Conservation (phyloP, 225 moss, liverwort and hornwort genomes). For the Antitrichia curtipendula region DNA sequence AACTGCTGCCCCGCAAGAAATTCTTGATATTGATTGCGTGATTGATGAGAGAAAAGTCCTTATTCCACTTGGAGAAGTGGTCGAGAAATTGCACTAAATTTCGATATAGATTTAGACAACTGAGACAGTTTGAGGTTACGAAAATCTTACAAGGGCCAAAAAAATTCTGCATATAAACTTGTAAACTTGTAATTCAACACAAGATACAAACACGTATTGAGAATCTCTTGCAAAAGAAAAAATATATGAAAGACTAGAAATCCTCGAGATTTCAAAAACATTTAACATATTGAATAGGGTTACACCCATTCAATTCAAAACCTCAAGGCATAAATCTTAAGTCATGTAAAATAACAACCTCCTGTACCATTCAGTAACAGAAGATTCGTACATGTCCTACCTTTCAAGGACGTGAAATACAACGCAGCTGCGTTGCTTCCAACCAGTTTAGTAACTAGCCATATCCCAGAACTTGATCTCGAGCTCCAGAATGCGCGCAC, state of each 20-base stretch:
- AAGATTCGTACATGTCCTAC: background rate
- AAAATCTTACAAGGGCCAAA: background rate
- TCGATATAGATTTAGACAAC: background rate
- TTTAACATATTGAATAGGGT: background rate
- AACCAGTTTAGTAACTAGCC: constrained; percentile 8
- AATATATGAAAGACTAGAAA: background rate
- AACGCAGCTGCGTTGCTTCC: background rate
- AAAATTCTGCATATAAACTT: background rate
- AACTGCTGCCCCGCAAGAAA: constrained; percentile 8
- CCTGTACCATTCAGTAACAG: background rate
- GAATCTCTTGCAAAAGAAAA: background rate
- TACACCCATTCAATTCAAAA: background rate
- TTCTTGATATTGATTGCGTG: constrained; percentile 26
- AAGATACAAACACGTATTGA: background rate
- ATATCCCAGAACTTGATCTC: constrained; percentile 47
- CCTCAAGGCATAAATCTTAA: background rate
- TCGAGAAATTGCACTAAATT: background rate
- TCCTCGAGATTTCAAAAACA: background rate
- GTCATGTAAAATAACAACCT: background rate
- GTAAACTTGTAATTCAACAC: background rate
- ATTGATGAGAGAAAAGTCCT: background rate
- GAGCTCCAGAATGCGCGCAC: constrained; percentile 29
- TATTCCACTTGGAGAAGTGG: background rate
- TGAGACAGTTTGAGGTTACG: background rate
- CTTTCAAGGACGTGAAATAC: background rate